These are phyloP conservation scores for Phytophthora constricta DNA, from an alignment of 352 stramenopile genomes.

Conservation along the genomic window DNA sequence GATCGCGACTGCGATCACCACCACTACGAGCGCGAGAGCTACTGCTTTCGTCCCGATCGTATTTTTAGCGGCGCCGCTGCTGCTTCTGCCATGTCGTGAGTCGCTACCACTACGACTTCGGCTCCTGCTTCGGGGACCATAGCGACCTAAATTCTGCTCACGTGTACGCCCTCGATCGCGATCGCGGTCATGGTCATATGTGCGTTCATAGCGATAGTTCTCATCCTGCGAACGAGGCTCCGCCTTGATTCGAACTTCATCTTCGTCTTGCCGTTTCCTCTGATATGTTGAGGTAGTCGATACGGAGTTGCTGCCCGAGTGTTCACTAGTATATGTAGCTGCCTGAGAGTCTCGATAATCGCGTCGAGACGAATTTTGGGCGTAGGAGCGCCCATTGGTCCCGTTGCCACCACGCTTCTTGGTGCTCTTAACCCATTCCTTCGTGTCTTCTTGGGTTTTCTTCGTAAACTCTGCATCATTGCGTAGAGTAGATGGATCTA, in stretches of 20 bases:
- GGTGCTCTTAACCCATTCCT: constrained; percentile 45
- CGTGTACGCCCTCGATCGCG: constrained; percentile 27
- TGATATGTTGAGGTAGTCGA: constrained; percentile 15
- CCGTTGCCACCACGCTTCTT: constrained; percentile 26
- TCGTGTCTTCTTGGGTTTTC: constrained; percentile 69
- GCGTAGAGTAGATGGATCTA: constrained; percentile 65
- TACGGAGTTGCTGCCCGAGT: constrained; percentile 12
- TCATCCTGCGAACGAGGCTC: constrained; percentile 28
- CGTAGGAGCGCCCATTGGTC: constrained; percentile 1
- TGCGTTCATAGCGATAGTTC: constrained; percentile 31
- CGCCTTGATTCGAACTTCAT: constrained; percentile 42
- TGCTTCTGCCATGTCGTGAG: constrained; percentile 16
- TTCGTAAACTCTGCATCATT: constrained; percentile 72
- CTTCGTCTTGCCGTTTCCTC: constrained; percentile 28
- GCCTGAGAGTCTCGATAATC: constrained; percentile 11
- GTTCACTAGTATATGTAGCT: constrained; percentile 1
- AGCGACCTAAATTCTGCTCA: constrained; percentile 2
- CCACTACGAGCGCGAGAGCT: constrained; percentile 6
- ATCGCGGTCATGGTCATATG: constrained; percentile 17
- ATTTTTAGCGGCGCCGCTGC: constrained; percentile 18
- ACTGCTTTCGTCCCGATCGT: constrained; percentile 23
- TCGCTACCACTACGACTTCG: constrained; percentile 25
- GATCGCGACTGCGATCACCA: constrained; percentile 17
- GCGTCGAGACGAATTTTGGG: constrained; percentile 12
- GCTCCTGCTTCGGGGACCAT: constrained; percentile 32